Evolutionary conservation across 257 asterid genomes (phyloP).

Genomic region (Marsdenia floribunda): DNA sequence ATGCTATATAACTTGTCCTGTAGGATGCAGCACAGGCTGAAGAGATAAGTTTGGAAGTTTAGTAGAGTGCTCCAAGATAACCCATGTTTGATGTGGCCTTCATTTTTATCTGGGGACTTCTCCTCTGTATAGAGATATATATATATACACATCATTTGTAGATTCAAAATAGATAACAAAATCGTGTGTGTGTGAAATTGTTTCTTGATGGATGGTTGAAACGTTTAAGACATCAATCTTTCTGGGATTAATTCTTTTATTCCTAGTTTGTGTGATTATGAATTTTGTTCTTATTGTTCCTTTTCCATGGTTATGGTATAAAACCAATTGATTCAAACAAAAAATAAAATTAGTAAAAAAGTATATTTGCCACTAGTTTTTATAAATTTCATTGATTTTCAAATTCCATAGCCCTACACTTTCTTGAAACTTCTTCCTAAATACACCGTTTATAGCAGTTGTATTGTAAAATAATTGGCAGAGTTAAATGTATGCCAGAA

Average conservation of each 20-base stretch:
- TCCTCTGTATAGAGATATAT: conserved; percentile 37
- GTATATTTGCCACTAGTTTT: too few species aligned
- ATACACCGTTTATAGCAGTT: too few species aligned
- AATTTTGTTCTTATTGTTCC: background rate
- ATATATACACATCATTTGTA: conserved; percentile 9
- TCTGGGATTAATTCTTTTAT: conserved; percentile 2
- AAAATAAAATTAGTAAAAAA: too few species aligned
- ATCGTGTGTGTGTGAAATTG: conserved; percentile 34
- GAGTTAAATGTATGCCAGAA: too few species aligned
- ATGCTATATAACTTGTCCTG: background rate
- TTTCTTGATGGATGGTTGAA: conserved; percentile 8
- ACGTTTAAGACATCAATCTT: background rate
- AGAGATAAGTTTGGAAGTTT: conserved; percentile 39
- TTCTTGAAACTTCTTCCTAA: too few species aligned
- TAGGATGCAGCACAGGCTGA: conserved; percentile 44
- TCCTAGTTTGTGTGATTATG: background rate
- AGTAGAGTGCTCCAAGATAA: background rate
- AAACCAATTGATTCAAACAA: too few species aligned
- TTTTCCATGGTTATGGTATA: too few species aligned
- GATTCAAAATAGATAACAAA: conserved; percentile 6
- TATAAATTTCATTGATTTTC: too few species aligned
- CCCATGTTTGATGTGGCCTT: conserved; percentile 27
- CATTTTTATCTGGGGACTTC: conserved; percentile 26
- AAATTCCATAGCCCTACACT: too few species aligned
- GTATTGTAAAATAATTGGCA: too few species aligned